A percentile compares a stretch with the other conserved stretches of the same genome.
Evolutionary conservation across 75 land plant genomes (phyloP).

Genomic region (Larix kaempferi): DNA sequence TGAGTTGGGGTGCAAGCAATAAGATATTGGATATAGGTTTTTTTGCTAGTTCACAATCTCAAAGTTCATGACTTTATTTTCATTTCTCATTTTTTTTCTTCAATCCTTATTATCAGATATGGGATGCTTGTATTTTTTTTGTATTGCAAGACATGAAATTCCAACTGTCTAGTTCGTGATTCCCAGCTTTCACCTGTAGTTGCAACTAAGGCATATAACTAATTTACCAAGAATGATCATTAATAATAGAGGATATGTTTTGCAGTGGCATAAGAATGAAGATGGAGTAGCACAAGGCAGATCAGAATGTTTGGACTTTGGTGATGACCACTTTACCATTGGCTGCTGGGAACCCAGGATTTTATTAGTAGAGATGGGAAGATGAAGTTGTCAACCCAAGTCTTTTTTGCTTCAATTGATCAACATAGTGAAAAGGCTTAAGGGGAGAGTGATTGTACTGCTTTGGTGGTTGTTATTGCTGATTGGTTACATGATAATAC

Average conservation of each 20-base stretch:
- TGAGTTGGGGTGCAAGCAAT: neutral
- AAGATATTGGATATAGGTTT: neutral
- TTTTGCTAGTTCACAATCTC: neutral
- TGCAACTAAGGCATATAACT: neutral
- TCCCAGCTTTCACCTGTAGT: neutral
- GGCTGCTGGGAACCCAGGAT: conserved; percentile 83
- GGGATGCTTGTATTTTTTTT: no score
- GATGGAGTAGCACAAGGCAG: neutral
- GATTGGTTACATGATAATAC: conserved; percentile 81
- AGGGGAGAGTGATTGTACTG: conserved; percentile 97
- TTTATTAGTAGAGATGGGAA: conserved; percentile 75
- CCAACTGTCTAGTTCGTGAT: no score
- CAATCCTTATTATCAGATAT: neutral
- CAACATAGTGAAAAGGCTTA: conserved; percentile 90
- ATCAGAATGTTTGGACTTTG: conserved; percentile 55
- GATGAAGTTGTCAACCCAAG: conserved; percentile 66
- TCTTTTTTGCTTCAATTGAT: conserved; percentile 92
- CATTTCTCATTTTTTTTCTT: neutral
- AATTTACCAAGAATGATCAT: neutral
- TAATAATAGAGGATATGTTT: conserved; percentile 11
- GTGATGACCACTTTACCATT: conserved; percentile 71
- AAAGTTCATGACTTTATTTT: neutral
- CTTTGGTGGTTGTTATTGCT: conserved; percentile 88
- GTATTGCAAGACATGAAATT: neutral
- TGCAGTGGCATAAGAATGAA: conserved; percentile 5